These are phyloP conservation scores for Xylaria sp. DNA, from an alignment of 2,329 filamentous ascomycete genomes.

Conservation along the genomic window DNA sequence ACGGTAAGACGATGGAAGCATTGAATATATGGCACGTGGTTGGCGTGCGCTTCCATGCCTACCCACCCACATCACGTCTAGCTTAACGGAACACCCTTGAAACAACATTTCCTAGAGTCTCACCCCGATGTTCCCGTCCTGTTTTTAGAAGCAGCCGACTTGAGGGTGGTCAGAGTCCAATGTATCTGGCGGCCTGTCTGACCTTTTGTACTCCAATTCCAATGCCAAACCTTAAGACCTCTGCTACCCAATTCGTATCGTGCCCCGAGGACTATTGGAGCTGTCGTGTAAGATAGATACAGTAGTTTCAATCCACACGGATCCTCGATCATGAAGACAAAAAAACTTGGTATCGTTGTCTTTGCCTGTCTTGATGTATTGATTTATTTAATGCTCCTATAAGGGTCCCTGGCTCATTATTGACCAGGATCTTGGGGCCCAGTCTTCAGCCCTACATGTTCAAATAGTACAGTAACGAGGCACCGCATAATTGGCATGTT, in stretches of 20 bases:
- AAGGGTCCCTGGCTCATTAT: background rate
- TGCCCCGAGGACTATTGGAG: background rate
- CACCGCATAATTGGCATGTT: conserved; percentile 6
- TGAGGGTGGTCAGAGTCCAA: conserved; percentile 3
- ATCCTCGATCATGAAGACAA: too few species aligned
- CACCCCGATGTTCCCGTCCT: conserved; percentile 7
- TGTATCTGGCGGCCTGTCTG: background rate
- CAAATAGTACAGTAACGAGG: conserved; percentile 9
- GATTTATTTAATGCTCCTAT: background rate
- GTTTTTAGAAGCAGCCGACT: conserved; percentile 22
- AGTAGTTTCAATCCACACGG: too few species aligned
- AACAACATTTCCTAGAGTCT: conserved; percentile 15
- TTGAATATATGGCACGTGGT: conserved; percentile 23
- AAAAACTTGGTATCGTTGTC: background rate
- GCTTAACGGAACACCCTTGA: conserved; percentile 15
- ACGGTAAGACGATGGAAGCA: background rate
- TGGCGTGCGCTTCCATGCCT: conserved; percentile 8
- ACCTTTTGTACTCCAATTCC: background rate
- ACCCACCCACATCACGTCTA: background rate
- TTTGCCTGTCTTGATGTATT: background rate
- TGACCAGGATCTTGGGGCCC: background rate
- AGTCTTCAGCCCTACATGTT: conserved; percentile 35
- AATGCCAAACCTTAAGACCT: background rate
- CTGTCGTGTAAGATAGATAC: background rate
- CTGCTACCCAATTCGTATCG: background rate